phyloP scores from a whole-genome alignment of 2,329 filamentous ascomycete genomes.

The Davidsoniella virescens region DNA sequence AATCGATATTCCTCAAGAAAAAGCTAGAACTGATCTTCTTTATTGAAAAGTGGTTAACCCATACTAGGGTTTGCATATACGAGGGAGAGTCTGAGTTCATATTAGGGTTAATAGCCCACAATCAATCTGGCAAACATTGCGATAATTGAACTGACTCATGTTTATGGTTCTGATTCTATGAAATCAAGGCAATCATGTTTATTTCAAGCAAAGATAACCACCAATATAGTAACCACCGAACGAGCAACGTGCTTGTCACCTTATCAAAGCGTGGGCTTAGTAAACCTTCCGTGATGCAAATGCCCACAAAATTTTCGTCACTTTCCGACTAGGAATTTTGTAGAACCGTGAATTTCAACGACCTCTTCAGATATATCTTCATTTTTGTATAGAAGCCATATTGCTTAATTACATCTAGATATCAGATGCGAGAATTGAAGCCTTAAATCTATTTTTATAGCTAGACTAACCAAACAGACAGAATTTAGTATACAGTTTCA shows the following conservation, averaged over 20 bases:
- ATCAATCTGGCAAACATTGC: background rate
- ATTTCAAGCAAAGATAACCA: no score
- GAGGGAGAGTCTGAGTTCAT: background rate
- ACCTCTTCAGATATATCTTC: background rate
- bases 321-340: background rate
- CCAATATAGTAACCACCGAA: background rate
- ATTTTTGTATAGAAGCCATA: background rate
- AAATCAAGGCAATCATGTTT: background rate
- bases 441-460: no score
- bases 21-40: no score
- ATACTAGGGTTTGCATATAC: background rate
- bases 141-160: background rate
- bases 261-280: background rate
- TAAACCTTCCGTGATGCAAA: background rate
- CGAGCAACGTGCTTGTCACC: background rate
- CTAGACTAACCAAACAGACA: no score
- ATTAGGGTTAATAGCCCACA: background rate
- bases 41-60: no score
- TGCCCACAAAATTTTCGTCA: conserved; percentile 4
- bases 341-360: background rate
- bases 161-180: background rate
- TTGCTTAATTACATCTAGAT: background rate
- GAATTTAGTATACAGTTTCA: background rate
- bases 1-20: no score
- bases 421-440: no score